These are phyloP conservation scores for Auriscalpium microsporum DNA, from an alignment of 768 basidiomycete genomes.

Conservation along the genomic window DNA sequence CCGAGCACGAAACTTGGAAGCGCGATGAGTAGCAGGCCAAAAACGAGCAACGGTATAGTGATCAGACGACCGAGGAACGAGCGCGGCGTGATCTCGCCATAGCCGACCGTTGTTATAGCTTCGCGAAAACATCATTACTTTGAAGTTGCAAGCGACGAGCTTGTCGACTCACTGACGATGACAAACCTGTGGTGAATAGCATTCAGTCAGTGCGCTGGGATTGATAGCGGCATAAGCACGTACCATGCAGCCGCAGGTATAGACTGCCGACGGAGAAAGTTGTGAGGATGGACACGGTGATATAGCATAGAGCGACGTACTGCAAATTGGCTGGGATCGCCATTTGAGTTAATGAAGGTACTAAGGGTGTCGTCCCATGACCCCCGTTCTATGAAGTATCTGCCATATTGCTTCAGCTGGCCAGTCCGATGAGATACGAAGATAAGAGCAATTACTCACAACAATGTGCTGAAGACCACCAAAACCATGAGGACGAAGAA, in stretches of 20 bases:
- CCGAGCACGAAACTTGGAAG: constrained; percentile 89
- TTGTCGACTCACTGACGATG: constrained; percentile 55
- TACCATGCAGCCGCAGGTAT: constrained; percentile 77
- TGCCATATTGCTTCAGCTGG: constrained; percentile 16
- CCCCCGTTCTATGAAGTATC: constrained; percentile 86
- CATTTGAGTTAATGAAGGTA: constrained; percentile 78
- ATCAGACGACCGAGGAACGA: constrained; percentile 82
- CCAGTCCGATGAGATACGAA: neutral
- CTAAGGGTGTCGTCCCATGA: constrained; percentile 79
- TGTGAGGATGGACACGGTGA: neutral
- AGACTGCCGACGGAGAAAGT: constrained; percentile 28
- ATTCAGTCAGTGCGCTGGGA: neutral
- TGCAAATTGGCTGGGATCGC: constrained; percentile 73
- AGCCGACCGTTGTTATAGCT: constrained; percentile 88
- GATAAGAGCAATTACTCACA: constrained; percentile 36
- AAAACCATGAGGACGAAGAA: constrained; percentile 88
- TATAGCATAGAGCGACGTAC: constrained; percentile 28
- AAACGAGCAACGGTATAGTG: constrained; percentile 79
- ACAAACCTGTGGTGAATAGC: constrained; percentile 43
- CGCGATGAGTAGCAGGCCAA: constrained; percentile 82
- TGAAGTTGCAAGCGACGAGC: neutral
- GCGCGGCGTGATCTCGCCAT: constrained; percentile 86
- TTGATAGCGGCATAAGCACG: constrained; percentile 23
- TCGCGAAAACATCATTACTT: neutral
- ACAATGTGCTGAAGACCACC: constrained; percentile 77